Percentiles rank a stretch among this genome's conserved stretches.
These are phyloP conservation scores for Arbutus unedo DNA, from an alignment of 148 eudicot genomes.

Conservation along the genomic window DNA sequence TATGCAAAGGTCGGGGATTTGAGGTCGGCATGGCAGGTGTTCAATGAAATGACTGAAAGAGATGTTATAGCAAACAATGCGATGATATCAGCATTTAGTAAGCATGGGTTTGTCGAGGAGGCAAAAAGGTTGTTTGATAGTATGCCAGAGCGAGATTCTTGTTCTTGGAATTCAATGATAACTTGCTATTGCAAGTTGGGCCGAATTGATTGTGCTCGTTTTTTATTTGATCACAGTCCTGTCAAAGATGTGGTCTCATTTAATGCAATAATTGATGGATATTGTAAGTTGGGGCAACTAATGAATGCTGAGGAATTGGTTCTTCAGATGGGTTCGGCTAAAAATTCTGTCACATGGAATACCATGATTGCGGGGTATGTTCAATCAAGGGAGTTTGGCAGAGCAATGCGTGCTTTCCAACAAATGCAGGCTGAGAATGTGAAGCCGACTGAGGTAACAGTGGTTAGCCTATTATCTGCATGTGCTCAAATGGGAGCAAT, in stretches of 20 bases:
- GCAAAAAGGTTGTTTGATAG: constrained; percentile 30
- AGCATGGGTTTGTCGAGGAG: constrained; percentile 29
- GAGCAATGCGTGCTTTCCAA: constrained; percentile 29
- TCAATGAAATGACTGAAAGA: constrained; percentile 37
- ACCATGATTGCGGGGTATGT: constrained; percentile 47
- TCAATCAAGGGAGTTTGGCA: constrained; percentile 23
- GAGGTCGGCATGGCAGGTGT: constrained; percentile 26
- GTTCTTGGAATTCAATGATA: constrained; percentile 31
- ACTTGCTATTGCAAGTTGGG: constrained; percentile 23
- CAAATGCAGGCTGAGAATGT: constrained; percentile 30
- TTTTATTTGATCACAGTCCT: constrained; percentile 22
- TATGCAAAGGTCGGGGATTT: constrained; percentile 32
- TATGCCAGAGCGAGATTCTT: constrained; percentile 31
- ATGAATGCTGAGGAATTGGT: constrained; percentile 36
- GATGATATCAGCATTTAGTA: constrained; percentile 33
- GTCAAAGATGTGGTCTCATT: constrained; percentile 32
- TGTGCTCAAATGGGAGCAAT: constrained; percentile 49
- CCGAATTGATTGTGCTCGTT: constrained; percentile 14
- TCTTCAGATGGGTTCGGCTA: constrained; percentile 29
- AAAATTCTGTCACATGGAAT: constrained; percentile 40
- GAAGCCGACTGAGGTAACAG: constrained; percentile 29
- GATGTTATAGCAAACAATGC: constrained; percentile 41
- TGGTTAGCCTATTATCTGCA: constrained; percentile 34
- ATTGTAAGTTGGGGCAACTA: constrained; percentile 29
- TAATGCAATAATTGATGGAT: constrained; percentile 46